These are phyloP conservation scores for Suillus clintonianus DNA, from an alignment of 768 basidiomycete species.

Conservation along the genomic window DNA sequence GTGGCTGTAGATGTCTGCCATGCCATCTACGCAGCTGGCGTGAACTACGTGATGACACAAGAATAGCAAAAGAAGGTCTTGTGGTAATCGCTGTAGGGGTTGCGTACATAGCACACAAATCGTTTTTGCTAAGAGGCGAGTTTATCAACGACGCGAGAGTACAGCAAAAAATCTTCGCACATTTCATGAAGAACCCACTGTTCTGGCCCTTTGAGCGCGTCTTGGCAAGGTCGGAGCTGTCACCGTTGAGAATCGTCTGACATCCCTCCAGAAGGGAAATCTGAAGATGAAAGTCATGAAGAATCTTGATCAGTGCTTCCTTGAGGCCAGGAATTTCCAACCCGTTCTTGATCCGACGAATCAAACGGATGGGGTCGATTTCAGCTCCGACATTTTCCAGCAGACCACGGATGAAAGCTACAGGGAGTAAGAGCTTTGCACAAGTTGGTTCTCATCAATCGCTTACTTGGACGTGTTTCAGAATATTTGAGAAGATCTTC, in stretches of 20 bases:
- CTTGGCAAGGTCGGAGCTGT: slow-evolving; percentile 71
- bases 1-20: slow-evolving; percentile 60
- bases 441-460: not conserved
- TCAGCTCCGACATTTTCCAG: slow-evolving; percentile 96
- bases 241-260: slow-evolving; percentile 81
- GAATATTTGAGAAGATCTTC: slow-evolving; percentile 94
- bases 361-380: slow-evolving; percentile 92
- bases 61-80: slow-evolving; percentile 71
- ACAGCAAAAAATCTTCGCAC: slow-evolving; percentile 47
- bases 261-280: slow-evolving; percentile 93
- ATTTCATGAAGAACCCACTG: slow-evolving; percentile 73
- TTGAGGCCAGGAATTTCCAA: slow-evolving; percentile 96
- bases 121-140: slow-evolving; percentile 49
- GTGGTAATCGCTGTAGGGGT: slow-evolving; percentile 57
- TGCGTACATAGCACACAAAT: slow-evolving; percentile 68
- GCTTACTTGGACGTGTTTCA: slow-evolving; percentile 84
- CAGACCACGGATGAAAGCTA: slow-evolving; percentile 92
- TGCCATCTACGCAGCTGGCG: slow-evolving; percentile 71
- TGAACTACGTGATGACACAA: slow-evolving; percentile 90
- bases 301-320: slow-evolving; percentile 91
- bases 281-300: slow-evolving; percentile 95
- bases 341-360: slow-evolving; percentile 93
- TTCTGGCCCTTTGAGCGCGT: slow-evolving; percentile 76
- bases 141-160: not conserved
- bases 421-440: not conserved